These are phyloP conservation scores for Gossypium rotundifolium DNA, from an alignment of 345 rosid species.

Conservation along the genomic window DNA sequence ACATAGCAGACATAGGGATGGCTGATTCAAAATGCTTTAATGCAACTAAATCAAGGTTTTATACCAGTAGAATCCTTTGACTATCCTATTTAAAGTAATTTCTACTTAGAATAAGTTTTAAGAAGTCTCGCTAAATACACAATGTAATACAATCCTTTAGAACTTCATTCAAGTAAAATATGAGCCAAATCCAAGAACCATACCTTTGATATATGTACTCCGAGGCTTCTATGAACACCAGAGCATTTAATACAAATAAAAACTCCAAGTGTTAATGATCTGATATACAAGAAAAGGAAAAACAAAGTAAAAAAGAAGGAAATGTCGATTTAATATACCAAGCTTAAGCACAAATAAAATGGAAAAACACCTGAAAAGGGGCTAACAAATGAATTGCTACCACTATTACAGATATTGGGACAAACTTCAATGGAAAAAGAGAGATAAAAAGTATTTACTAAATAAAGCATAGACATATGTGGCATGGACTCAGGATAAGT, in stretches of 20 bases:
- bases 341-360: constrained; percentile 4
- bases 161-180: neutral
- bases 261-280: constrained; percentile 76
- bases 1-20: neutral
- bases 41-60: neutral
- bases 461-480: neutral
- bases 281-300: constrained; percentile 32
- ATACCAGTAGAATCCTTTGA: neutral
- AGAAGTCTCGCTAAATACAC: neutral
- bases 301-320: constrained; percentile 14
- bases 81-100: neutral
- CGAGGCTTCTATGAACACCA: constrained; percentile 97
- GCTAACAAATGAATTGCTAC: neutral
- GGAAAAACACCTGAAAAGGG: neutral
- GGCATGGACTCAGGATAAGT: neutral
- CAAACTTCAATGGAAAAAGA: neutral
- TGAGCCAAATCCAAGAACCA: constrained; percentile 3
- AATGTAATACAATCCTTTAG: neutral
- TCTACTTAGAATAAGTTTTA: neutral
- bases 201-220: constrained; percentile 96
- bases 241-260: constrained; percentile 97
- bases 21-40: neutral
- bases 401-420: neutral
- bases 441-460: no score
- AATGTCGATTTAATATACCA: constrained; percentile 1